Conservation (phyloP, 2,329 filamentous ascomycete species). For the Diaporthe sp. region DNA sequence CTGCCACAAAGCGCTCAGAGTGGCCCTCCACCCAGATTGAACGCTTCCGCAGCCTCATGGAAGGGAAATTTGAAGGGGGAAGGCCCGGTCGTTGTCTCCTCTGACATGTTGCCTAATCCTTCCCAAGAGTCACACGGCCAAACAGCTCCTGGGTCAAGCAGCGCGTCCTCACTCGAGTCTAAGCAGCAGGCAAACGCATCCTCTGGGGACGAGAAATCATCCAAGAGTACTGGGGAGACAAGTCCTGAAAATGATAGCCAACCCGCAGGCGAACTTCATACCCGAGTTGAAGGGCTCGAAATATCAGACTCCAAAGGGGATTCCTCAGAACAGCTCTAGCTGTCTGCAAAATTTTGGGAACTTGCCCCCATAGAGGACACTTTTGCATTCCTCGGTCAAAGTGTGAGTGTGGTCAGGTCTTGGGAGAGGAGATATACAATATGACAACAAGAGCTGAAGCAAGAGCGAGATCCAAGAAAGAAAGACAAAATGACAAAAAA, state of each 20-base stretch:
- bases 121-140: too few relatives aligned
- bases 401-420: neutral
- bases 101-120: neutral
- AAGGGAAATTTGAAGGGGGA: neutral
- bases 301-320: neutral
- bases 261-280: neutral
- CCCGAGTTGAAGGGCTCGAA: neutral
- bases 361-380: neutral
- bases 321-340: neutral
- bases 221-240: neutral
- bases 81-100: too few relatives aligned
- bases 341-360: neutral
- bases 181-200: neutral
- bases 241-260: neutral
- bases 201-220: neutral
- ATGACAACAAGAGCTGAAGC: neutral
- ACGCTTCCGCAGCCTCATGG: neutral
- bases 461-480: too few relatives aligned
- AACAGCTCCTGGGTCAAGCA: neutral
- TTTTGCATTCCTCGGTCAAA: neutral
- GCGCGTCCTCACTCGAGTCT: neutral
- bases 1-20: neutral
- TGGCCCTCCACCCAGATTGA: neutral
- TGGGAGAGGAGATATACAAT: neutral
- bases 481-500: neutral